These are phyloP conservation scores for Bacidia rubella DNA, from an alignment of 495 filamentous ascomycete species.

Conservation along the genomic window DNA sequence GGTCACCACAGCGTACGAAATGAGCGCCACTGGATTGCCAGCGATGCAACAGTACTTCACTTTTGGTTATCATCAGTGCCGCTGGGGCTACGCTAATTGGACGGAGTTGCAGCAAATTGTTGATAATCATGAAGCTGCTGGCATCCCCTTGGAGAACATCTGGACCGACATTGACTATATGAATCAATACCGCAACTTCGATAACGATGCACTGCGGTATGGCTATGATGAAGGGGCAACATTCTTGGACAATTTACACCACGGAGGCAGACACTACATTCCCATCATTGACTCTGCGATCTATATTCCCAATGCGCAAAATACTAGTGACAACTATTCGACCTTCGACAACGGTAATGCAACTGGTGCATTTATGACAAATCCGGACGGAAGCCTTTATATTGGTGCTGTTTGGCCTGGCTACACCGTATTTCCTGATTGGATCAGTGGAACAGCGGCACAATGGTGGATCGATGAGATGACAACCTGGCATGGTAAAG, in stretches of 20 bases:
- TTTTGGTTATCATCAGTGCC: conserved; percentile 51
- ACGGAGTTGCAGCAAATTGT: conserved; percentile 40
- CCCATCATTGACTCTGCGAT: conserved; percentile 79
- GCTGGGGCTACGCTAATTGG: conserved; percentile 54
- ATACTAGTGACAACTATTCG: conserved; percentile 54
- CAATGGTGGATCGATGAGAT: conserved; percentile 66
- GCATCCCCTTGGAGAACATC: conserved; percentile 52
- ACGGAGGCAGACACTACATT: conserved; percentile 57
- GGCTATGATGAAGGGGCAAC: conserved; percentile 35
- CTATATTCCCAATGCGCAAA: conserved; percentile 60
- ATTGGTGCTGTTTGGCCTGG: conserved; percentile 54
- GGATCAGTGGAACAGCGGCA: conserved; percentile 41
- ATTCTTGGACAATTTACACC: conserved; percentile 53
- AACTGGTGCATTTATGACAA: conserved; percentile 47
- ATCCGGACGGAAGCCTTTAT: conserved; percentile 47
- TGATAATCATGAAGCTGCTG: conserved; percentile 42
- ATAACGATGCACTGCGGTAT: conserved; percentile 39
- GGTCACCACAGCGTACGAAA: conserved; percentile 44
- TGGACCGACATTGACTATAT: conserved; percentile 55
- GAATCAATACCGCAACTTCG: conserved; percentile 45
- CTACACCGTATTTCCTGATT: conserved; percentile 54
- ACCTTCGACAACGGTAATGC: conserved; percentile 55
- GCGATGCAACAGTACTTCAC: conserved; percentile 51
- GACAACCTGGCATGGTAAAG: conserved; percentile 40
- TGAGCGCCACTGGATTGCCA: conserved; percentile 42